Evolutionary conservation across 169 alveolate species (phyloP).

Genomic region (Plasmodium blacklocki): DNA sequence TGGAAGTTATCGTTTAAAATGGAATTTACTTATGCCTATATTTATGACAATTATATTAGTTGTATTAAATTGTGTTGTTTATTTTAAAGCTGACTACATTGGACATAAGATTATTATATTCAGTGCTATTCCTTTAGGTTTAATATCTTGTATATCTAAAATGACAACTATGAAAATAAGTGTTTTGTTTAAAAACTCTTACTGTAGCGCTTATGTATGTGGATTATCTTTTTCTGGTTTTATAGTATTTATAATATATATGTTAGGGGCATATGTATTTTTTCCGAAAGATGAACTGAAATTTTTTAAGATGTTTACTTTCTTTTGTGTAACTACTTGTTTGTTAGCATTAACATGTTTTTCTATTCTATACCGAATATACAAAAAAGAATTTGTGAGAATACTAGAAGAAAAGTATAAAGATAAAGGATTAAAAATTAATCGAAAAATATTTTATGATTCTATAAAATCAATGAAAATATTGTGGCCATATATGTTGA

Average conservation of each 20-base stretch:
- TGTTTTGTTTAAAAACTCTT: slow-evolving; percentile 21
- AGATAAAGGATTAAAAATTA: slow-evolving; percentile 31
- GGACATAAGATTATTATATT: slow-evolving; percentile 35
- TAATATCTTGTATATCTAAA: slow-evolving; percentile 22
- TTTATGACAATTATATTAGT: slow-evolving; percentile 3
- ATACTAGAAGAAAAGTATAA: slow-evolving; percentile 14
- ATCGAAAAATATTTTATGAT: slow-evolving; percentile 1
- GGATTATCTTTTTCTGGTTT: slow-evolving; percentile 46
- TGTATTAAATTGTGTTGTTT: slow-evolving; percentile 5
- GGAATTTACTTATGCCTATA: slow-evolving; percentile 26
- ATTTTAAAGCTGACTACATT: slow-evolving; percentile 18
- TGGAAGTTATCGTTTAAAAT: slow-evolving; percentile 46
- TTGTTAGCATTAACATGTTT: slow-evolving; percentile 12
- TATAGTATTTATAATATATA: slow-evolving; percentile 25
- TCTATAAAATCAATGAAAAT: slow-evolving; percentile 10
- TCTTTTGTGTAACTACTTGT: slow-evolving; percentile 5
- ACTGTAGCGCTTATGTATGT: slow-evolving; percentile 46
- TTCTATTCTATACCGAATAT: slow-evolving; percentile 10
- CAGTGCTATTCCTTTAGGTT: slow-evolving; percentile 21
- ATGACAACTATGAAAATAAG: slow-evolving; percentile 44
- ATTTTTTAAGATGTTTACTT: slow-evolving; percentile 35
- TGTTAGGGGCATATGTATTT: slow-evolving; percentile 44
- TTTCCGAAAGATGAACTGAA: slow-evolving; percentile 19
- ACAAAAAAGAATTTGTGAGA: slow-evolving; percentile 11
- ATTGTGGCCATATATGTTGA: slow-evolving; percentile 18